phyloP scores from a whole-genome alignment of 164 flowering plant genomes.

The Piper longum region DNA sequence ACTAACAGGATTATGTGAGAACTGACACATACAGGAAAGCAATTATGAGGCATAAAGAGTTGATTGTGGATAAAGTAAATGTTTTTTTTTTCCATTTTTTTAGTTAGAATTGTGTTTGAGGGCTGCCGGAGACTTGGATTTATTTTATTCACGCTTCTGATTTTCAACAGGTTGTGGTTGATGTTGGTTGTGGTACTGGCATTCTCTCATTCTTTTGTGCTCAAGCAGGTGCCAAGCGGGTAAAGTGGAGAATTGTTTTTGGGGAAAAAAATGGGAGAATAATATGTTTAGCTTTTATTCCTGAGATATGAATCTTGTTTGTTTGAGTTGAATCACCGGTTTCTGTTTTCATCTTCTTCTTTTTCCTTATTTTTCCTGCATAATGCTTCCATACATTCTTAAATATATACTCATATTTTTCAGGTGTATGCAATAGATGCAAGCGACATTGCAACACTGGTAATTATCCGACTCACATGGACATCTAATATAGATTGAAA shows the following conservation, averaged over 20 bases:
- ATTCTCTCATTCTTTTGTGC: conserved; percentile 97
- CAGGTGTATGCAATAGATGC: conserved; percentile 99
- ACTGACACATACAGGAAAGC: conserved; percentile 82
- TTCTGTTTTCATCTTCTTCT: neutral
- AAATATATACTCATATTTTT: neutral
- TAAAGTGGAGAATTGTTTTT: conserved; percentile 11
- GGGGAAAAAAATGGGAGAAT: neutral
- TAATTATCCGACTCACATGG: conserved; percentile 12
- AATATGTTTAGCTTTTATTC: no score
- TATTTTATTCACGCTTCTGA: neutral
- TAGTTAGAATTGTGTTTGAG: conserved; percentile 4
- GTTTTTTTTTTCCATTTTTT: conserved; percentile 4
- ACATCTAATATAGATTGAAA: no score
- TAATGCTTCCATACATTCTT: no score
- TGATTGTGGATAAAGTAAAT: conserved; percentile 74
- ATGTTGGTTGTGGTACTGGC: conserved; percentile 99
- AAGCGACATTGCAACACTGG: conserved; percentile 94
- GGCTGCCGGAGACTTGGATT: neutral
- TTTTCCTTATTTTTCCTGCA: neutral
- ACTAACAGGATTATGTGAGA: conserved; percentile 67
- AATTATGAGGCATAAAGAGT: conserved; percentile 56
- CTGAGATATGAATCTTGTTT: neutral
- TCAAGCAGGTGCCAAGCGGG: conserved; percentile 93
- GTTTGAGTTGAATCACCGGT: neutral
- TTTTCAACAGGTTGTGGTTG: conserved; percentile 70